phyloP scores from a whole-genome alignment of 441 rosid genomes.

The Hypseocharis bilobata region DNA sequence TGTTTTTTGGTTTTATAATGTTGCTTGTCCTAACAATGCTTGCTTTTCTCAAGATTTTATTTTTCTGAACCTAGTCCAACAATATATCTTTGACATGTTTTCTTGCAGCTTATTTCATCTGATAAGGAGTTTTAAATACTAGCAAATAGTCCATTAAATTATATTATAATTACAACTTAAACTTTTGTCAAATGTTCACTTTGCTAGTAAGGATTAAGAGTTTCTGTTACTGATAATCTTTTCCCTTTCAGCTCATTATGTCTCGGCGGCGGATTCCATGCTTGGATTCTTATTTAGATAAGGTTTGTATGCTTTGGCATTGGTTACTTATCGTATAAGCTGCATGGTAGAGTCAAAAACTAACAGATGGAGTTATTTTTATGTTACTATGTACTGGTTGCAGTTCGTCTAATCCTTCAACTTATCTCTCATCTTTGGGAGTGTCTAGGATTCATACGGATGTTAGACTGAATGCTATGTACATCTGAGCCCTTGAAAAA shows the following conservation, averaged over 20 bases:
- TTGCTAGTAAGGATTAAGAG: not conserved
- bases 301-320: conserved; percentile 40
- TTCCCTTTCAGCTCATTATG: conserved; percentile 66
- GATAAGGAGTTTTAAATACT: too few relatives aligned
- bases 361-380: not conserved
- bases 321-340: not conserved
- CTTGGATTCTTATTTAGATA: conserved; percentile 94
- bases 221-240: conserved; percentile 1
- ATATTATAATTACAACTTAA: too few relatives aligned
- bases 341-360: not conserved
- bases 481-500: not conserved
- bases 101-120: too few relatives aligned
- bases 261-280: conserved; percentile 90
- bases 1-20: too few relatives aligned
- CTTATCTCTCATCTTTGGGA: not conserved
- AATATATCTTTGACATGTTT: too few relatives aligned
- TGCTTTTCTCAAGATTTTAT: too few relatives aligned
- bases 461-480: not conserved
- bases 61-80: too few relatives aligned
- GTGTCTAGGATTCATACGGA: not conserved
- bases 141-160: too few relatives aligned
- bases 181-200: not conserved
- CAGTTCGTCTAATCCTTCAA: too few relatives aligned
- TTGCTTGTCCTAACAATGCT: too few relatives aligned
- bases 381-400: not conserved